Conservation (phyloP, 192 early-diverging fungal species). For the Gamsiella multidivaricata region DNA sequence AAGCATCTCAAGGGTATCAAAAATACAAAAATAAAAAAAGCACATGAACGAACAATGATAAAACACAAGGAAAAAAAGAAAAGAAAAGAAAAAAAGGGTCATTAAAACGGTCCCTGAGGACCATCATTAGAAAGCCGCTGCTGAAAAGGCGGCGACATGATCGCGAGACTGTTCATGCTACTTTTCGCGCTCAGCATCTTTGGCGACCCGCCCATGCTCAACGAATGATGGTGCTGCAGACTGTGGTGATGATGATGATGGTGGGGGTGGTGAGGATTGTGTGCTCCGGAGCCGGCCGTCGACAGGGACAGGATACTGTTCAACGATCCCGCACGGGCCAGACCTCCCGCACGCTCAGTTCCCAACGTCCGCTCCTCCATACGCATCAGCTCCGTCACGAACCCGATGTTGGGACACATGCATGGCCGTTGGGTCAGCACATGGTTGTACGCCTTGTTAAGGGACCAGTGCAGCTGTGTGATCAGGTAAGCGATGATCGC, state of each 20-base stretch:
- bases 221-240: constrained; percentile 30
- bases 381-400: constrained; percentile 74
- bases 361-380: constrained; percentile 73
- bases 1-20: not conserved
- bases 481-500: constrained; percentile 79
- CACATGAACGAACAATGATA: not conserved
- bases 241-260: constrained; percentile 39
- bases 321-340: constrained; percentile 33
- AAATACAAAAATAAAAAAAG: not conserved
- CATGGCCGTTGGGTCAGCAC: constrained; percentile 69
- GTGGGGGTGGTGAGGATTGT: constrained; percentile 13
- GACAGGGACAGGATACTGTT: constrained; percentile 44
- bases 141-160: constrained; percentile 10
- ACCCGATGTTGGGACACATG: constrained; percentile 82
- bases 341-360: constrained; percentile 16
- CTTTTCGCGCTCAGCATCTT: constrained; percentile 31
- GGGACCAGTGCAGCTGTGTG: constrained; percentile 65
- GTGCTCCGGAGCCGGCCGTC: constrained; percentile 14
- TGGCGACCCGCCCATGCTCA: constrained; percentile 10
- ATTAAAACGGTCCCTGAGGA: not conserved
- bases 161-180: constrained; percentile 30
- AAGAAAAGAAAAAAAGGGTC: not conserved
- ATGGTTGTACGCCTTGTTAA: constrained; percentile 73
- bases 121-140: not conserved
- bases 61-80: constrained; percentile 7